Base-by-base conservation (phyloP, 352 stramenopile species). In the Phytophthora agathidicida region DNA sequence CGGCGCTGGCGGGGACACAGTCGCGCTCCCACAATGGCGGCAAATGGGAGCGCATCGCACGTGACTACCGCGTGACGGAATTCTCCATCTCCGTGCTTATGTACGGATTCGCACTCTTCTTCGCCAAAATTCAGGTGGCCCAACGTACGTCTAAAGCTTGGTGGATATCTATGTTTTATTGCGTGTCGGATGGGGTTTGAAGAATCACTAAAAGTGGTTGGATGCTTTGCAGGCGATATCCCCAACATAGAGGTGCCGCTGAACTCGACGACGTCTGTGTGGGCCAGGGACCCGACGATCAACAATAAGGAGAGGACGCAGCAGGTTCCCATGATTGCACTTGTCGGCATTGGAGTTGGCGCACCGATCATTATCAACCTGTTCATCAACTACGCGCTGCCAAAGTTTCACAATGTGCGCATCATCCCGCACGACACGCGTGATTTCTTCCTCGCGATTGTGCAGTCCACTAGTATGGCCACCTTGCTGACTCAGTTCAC, bases 371-470 rank as follows among this genome's bases (percentile, higher is more conserved):
- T 85, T 11, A 68, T 60, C 30, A 89, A 91, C 39, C 28, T 90
- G 22, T 60, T 88, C 17, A 64, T 93, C 28, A 89, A 88, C 65
- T 91, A 77, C 49, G 67, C 70, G 43, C 51, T 89, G 26, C 81
- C 78, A 9, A 75, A 75, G 39, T 86, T 83, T 49, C 80, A 76
- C 32, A 46, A 56, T 27, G 60, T 86, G 23, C 82, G 74, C 27
- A 60, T 83, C 23, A 90, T 93, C 53, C 61, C 66, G n/a, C 73
- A 93, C 68, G 83, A 94, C 62, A 88, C 83, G 42, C 81, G 85
- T 7, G 85, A 94, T 59, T 91, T 94, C 30, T 51, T 93, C 31
- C 49, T 94, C 55, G 89, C 71, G 31, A 62, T 94, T 5, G 54
- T 87, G 31, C 73, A 83, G 54, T 88, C 83, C 7, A 77, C 68